phyloP scores from a whole-genome alignment of 2,329 filamentous ascomycete species.

The Cordyceps militaris region DNA sequence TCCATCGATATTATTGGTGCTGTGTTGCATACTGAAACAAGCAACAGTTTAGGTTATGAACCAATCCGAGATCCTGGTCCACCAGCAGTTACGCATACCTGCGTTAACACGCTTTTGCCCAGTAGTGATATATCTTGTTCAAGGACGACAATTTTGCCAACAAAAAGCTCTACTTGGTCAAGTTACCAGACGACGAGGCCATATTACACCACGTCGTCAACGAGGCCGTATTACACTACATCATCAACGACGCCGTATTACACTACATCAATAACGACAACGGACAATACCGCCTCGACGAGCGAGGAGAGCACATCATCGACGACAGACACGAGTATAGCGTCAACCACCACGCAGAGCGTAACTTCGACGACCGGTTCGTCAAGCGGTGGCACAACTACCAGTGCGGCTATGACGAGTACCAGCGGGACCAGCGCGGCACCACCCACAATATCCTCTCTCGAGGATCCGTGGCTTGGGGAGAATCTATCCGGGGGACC shows the following conservation, averaged over 20 bases:
- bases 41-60: slow-evolving; percentile 23
- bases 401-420: background rate
- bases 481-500: background rate
- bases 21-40: slow-evolving; percentile 6
- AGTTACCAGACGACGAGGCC: too few relatives aligned
- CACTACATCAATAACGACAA: background rate
- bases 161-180: background rate
- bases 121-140: slow-evolving; percentile 9
- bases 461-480: slow-evolving; percentile 6
- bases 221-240: background rate
- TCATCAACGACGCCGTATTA: background rate
- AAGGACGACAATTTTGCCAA: background rate
- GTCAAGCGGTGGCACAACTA: background rate
- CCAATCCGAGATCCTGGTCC: slow-evolving; percentile 30
- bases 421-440: background rate
- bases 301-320: background rate
- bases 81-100: slow-evolving; percentile 24
- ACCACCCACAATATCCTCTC: slow-evolving; percentile 1
- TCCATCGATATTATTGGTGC: background rate
- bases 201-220: too few relatives aligned
- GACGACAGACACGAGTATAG: background rate
- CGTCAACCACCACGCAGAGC: background rate
- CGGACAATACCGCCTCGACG: background rate
- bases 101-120: slow-evolving; percentile 14
- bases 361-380: background rate